Evolutionary conservation across 768 basidiomycete genomes (phyloP).

Genomic region (Tulasnella sp.): DNA sequence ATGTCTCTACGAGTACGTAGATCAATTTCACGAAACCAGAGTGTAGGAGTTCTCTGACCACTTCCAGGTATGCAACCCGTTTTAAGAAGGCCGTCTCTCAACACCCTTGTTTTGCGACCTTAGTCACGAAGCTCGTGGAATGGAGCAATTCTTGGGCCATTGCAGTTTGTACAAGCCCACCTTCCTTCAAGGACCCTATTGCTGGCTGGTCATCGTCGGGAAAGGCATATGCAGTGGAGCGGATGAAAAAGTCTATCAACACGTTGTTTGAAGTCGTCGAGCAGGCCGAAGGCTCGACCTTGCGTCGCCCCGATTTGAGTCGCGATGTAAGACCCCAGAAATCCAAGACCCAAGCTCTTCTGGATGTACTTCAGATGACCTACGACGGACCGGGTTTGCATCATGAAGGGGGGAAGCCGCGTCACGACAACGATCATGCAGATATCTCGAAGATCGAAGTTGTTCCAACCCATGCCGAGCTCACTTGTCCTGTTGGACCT

Average conservation of each 20-base stretch:
- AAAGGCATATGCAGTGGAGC: conserved; percentile 41
- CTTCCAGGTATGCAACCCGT: conserved; percentile 49
- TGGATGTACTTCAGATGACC: conserved; percentile 39
- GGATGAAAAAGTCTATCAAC: conserved; percentile 38
- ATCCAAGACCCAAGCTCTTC: conserved; percentile 38
- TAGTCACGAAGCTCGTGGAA: conserved; percentile 43
- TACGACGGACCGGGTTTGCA: conserved; percentile 57
- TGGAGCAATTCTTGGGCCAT: conserved; percentile 51
- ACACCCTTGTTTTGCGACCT: conserved; percentile 43
- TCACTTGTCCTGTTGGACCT: conserved; percentile 47
- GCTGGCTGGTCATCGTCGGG: conserved; percentile 31
- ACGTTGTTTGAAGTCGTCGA: conserved; percentile 45
- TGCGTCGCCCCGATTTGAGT: not conserved
- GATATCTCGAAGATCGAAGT: conserved; percentile 59
- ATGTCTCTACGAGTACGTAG: conserved; percentile 51
- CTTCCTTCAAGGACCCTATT: conserved; percentile 47
- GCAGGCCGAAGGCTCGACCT: conserved; percentile 40
- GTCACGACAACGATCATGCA: conserved; percentile 65
- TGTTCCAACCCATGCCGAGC: conserved; percentile 65
- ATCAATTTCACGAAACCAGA: not conserved
- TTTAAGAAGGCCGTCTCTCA: conserved; percentile 53
- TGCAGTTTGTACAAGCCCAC: conserved; percentile 40
- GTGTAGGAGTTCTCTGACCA: not conserved
- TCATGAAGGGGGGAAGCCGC: conserved; percentile 44
- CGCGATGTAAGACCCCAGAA: conserved; percentile 30